Evolutionary conservation across 345 rosid species (phyloP), one percentile per base, ranked within the genome.

Genomic region (Ricinus communis): DNA sequence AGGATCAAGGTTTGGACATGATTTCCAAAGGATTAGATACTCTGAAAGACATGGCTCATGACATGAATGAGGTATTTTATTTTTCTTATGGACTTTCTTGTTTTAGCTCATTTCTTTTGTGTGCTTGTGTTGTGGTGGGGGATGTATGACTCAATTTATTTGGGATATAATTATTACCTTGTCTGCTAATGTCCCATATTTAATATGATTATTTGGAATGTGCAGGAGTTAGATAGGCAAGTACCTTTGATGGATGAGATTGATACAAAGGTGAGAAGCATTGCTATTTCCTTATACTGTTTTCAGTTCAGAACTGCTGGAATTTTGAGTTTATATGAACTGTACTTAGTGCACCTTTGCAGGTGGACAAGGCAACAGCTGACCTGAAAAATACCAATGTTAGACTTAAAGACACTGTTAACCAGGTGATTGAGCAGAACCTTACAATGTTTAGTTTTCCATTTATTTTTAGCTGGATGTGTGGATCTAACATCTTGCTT

Each of bases 221-320:
- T 84, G 81, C 89, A 93, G 99, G 99, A 96, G 75, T 5, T 96
- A 71, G 99, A 96, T 75, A 86, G 95, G 71, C 98, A 96, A 82
- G 97, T 93, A 74, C 99, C 98, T 68, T 71, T 96, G 86, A 87
- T 91, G 98, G 99, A 96, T 78, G 99, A 96, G 84, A 96, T 96
- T 68, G 99, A 96, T 82, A 47, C 92, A 56, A 94, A 94, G 97
- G 98, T 87, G 66, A 71, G 74, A 65, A 25, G 65, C 55, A 58
- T 22, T 15, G 12, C 28, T 49, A 53, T 77, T 25, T 24, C 71
- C 12, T 70, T 69, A 21, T 64, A 16, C 18, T 60, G 15, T 30
- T 61, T 70, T 74, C 53, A 70, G 24, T 67, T 40, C 33, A 7
- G 5, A 0, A 9, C 15, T 13, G 25, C 49, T 46, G 69, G 36